Evolutionary conservation across 768 basidiomycete species (phyloP).

Genomic region (Lactifluus piperatus): DNA sequence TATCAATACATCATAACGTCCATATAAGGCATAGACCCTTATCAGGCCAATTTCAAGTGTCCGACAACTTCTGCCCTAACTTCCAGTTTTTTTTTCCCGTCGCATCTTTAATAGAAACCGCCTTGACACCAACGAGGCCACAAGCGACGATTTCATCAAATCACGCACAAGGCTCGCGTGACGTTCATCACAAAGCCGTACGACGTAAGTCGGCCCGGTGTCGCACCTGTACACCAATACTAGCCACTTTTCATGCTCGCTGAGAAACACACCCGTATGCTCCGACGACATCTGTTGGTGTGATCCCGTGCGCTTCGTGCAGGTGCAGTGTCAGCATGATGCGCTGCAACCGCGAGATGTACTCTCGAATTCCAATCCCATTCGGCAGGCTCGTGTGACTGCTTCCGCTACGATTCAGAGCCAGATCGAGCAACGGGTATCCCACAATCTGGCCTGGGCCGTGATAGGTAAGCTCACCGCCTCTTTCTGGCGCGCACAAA

Average conservation of each 20-base stretch:
- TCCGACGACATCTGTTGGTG: conserved; percentile 50
- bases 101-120: conserved; percentile 54
- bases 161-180: conserved; percentile 77
- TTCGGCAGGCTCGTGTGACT: conserved; percentile 63
- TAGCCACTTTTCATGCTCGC: conserved; percentile 79
- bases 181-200: conserved; percentile 95
- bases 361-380: conserved; percentile 67
- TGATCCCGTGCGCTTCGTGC: conserved; percentile 47
- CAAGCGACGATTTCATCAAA: conserved; percentile 87
- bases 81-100: conserved; percentile 30
- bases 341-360: conserved; percentile 77
- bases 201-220: conserved; percentile 87
- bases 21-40: too few relatives aligned
- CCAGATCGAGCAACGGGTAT: conserved; percentile 87
- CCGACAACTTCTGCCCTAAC: conserved; percentile 50
- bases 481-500: conserved; percentile 74
- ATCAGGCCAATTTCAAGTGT: too few relatives aligned
- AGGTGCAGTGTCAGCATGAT: conserved; percentile 61
- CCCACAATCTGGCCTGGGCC: conserved; percentile 97
- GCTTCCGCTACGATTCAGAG: too few relatives aligned
- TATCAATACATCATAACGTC: too few relatives aligned
- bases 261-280: conserved; percentile 86
- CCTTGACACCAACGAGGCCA: conserved; percentile 75
- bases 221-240: conserved; percentile 94
- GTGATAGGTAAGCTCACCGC: conserved; percentile 94